Base-by-base conservation (phyloP, 2,329 filamentous ascomycete species). In the Botrytis medusae region DNA sequence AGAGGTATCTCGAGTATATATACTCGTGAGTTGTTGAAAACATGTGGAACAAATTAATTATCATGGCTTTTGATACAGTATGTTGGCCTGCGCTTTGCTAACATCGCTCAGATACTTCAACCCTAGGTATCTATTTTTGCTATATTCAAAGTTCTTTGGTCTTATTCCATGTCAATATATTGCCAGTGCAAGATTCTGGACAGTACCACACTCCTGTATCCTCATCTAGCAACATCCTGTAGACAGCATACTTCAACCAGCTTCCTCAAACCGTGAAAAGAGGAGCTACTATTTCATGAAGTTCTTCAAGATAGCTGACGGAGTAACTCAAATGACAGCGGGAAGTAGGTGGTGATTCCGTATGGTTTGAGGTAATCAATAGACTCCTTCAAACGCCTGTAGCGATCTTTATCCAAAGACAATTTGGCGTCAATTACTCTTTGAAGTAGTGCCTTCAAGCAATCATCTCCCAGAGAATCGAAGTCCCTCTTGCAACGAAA, bases 281-380 rank as follows among this genome's bases (percentile, higher is more conserved):
- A 29, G n/a, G 6, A 32, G n/a, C 29, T 29, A 25, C 14, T 22
- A 18, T 29, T 63, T 32, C 40, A 44, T 64, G 18, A 10, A n/a
- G 6, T 6, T 12, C 61, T 44, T 20, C 42, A 29, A 20, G 44
- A 20, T 29, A 46, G 22, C 46, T 32, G 40, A 10, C 40, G 32
- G 44, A 65, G 20, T 8, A 51, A 8, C 14, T 25, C 10, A 65
- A 48, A 51, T 10, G 63, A 65, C 4, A 32, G 37, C 18, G 29
- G 20, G 22, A 48, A 65, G 63, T 51, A 65, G 44, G 63, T 65
- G n/a, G 44, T 51, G 32, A 65, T 54, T 29, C 46, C 63, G 9
- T 40, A 67, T 40, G 14, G 8, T n/a, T 51, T 40, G 0, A 67
- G 64, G 32, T 67, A 54, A 37, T 40, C 64, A 40, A 67, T 20